A percentile compares a stretch with the other conserved stretches of the same genome.
phyloP scores from a whole-genome alignment of 1,284 basidiomycete genomes.

The Takashimella koratensis region DNA sequence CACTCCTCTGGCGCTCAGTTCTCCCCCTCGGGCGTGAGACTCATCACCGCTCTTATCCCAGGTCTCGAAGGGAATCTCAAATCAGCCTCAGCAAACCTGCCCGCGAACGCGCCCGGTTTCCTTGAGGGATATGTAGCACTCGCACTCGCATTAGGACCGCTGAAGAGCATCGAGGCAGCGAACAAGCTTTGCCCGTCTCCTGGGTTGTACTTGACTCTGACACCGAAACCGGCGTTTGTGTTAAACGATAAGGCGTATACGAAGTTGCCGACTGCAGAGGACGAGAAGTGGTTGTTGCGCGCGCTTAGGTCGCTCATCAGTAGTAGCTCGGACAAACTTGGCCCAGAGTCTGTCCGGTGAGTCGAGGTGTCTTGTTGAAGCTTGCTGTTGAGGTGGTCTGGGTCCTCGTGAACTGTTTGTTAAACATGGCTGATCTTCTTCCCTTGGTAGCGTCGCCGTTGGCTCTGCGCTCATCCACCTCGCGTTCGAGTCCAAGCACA shows the following conservation, averaged over 20 bases:
- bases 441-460: slow-evolving; percentile 54
- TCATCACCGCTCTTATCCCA: slow-evolving; percentile 59
- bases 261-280: slow-evolving; percentile 62
- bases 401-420: too few relatives aligned
- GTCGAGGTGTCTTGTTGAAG: too few relatives aligned
- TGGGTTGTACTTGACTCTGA: slow-evolving; percentile 46
- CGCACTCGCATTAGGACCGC: slow-evolving; percentile 64
- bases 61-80: slow-evolving; percentile 69
- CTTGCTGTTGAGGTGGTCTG: too few relatives aligned
- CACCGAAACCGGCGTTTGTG: slow-evolving; percentile 74
- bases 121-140: slow-evolving; percentile 78
- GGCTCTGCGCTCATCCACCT: slow-evolving; percentile 68
- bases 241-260: slow-evolving; percentile 81
- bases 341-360: slow-evolving; percentile 59
- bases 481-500: slow-evolving; percentile 57
- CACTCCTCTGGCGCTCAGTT: slow-evolving; percentile 46
- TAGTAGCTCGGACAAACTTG: slow-evolving; percentile 57
- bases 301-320: slow-evolving; percentile 58
- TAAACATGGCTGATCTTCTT: not conserved
- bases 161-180: slow-evolving; percentile 33
- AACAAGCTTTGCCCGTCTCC: slow-evolving; percentile 37
- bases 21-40: slow-evolving; percentile 41
- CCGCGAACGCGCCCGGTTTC: slow-evolving; percentile 63
- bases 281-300: slow-evolving; percentile 75
- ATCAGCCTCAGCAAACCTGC: slow-evolving; percentile 49